Conservation (phyloP, 208 protist genomes). For the Trypanosoma mega region DNA sequence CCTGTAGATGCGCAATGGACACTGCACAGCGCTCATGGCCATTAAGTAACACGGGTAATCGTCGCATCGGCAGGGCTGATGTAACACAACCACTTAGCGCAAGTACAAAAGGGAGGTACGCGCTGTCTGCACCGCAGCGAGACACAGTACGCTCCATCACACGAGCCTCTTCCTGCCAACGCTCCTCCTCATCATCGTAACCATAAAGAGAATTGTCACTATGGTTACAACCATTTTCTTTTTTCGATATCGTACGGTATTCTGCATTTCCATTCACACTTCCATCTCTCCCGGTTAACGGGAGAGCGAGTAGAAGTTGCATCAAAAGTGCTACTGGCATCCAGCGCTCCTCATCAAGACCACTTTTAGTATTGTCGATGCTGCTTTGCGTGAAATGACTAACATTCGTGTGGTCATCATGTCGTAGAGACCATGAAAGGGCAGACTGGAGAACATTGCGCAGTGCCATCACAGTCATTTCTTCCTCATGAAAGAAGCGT, state of each 20-base stretch:
- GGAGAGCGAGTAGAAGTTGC: conserved; percentile 6
- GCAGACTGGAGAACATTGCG: conserved; percentile 10
- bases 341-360: neutral
- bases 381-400: too few relatives aligned
- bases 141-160: neutral
- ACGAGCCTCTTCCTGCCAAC: neutral
- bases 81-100: neutral
- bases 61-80: neutral
- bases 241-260: too few relatives aligned
- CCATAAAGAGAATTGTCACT: too few relatives aligned
- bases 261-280: too few relatives aligned
- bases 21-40: conserved; percentile 4
- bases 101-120: neutral
- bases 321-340: conserved; percentile 3
- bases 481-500: conserved; percentile 3
- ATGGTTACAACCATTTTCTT: too few relatives aligned
- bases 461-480: conserved; percentile 1
- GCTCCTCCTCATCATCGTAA: neutral
- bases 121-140: neutral
- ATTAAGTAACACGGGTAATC: neutral
- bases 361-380: neutral
- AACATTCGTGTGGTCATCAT: too few relatives aligned
- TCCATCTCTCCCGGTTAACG: too few relatives aligned
- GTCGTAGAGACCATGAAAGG: conserved; percentile 2
- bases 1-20: neutral